phyloP scores from a whole-genome alignment of 331 rosid species.

The Quercus phellos region DNA sequence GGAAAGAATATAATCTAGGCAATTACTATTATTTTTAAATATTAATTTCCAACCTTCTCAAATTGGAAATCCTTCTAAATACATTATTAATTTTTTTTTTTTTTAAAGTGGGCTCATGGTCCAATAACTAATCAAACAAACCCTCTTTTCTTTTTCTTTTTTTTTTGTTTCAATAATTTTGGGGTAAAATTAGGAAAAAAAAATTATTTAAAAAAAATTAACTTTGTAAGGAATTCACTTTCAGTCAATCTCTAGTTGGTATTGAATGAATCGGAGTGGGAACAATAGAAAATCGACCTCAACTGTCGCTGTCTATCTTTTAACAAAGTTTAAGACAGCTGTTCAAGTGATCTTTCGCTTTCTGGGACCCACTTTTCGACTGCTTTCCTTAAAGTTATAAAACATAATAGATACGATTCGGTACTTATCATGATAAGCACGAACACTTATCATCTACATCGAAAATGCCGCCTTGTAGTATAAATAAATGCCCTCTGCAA shows the following conservation, averaged over 20 bases:
- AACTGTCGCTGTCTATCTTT: conserved; percentile 20
- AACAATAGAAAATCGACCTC: background rate
- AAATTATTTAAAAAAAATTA: no score
- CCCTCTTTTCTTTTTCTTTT: no score
- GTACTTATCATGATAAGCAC: rapidly evolving
- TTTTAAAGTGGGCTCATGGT: no score
- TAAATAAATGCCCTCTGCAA: background rate
- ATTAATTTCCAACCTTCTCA: no score
- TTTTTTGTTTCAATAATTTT: no score
- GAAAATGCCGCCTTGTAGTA: conserved; percentile 14
- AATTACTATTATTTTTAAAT: no score
- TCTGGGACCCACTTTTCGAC: conserved; percentile 4
- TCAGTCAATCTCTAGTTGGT: background rate
- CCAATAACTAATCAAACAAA: no score
- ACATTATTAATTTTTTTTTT: no score
- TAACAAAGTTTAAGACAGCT: conserved; percentile 5
- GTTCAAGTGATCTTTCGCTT: background rate
- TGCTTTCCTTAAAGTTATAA: background rate
- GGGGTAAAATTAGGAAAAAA: no score
- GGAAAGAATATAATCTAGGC: no score
- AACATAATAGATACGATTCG: rapidly evolving
- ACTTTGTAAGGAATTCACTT: background rate
- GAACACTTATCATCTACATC: rapidly evolving
- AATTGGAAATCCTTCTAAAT: no score
- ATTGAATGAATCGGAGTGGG: background rate